These are phyloP conservation scores for Arthrinium puccinioides DNA, from an alignment of 2,329 filamentous ascomycete species.

Conservation along the genomic window DNA sequence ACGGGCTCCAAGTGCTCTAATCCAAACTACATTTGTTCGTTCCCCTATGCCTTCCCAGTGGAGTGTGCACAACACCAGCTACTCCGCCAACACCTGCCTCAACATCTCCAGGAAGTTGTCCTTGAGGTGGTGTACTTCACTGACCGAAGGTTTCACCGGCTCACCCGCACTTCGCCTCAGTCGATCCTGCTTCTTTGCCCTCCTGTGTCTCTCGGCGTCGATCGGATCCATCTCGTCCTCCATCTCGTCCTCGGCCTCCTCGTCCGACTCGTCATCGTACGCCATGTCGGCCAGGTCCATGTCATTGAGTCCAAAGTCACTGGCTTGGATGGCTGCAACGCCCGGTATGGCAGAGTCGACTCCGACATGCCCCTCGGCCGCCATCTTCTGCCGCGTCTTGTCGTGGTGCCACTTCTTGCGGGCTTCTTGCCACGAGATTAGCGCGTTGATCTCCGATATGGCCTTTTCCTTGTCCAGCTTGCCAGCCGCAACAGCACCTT, in stretches of 20 bases:
- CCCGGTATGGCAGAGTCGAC: constrained; percentile 42
- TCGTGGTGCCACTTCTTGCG: constrained; percentile 97
- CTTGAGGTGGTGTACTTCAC: constrained; percentile 71
- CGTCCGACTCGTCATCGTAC: constrained; percentile 66
- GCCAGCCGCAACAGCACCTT: constrained; percentile 63
- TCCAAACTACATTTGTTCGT: no score
- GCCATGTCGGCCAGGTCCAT: constrained; percentile 81
- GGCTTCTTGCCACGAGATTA: constrained; percentile 91
- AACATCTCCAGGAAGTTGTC: constrained; percentile 79
- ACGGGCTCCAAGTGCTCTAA: no score
- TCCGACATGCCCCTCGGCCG: constrained; percentile 61
- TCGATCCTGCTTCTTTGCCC: constrained; percentile 71
- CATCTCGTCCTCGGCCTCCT: constrained; percentile 59
- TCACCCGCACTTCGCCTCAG: constrained; percentile 76
- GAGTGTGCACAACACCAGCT: no score
- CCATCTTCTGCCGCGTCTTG: constrained; percentile 99
- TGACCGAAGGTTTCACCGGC: constrained; percentile 71
- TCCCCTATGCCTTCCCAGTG: no score
- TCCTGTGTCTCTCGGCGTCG: constrained; percentile 71
- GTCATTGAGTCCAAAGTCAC: constrained; percentile 84
- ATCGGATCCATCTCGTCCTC: constrained; percentile 84
- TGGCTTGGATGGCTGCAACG: constrained; percentile 58
- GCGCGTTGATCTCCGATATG: constrained; percentile 70
- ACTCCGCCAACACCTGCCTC: constrained; percentile 72
- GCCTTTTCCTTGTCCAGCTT: constrained; percentile 65